Base-by-base conservation (phyloP, 345 rosid species). In the Leavenworthia alabamica region DNA sequence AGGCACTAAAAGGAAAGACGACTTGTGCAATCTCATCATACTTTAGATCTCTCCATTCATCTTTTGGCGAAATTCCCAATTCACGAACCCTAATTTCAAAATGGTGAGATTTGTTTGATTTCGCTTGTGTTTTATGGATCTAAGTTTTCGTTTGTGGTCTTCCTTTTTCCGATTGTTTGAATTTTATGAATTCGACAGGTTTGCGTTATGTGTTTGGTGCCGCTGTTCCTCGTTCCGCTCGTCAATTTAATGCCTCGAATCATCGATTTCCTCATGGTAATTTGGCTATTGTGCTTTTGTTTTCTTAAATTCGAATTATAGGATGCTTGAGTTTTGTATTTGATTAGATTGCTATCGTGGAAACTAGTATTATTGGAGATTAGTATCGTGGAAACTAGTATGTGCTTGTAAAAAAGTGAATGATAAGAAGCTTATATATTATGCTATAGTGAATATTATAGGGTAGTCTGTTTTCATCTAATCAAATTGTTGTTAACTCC, bases 221-320 rank as follows among this genome's bases (percentile, higher is more conserved):
- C 97, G 8, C 82, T 93, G 73, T 93, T 93, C 83, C 80, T 93
- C 40, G 64, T 93, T 71, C 96, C 99, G n/a, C 78, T 89, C 79
- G 73, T 93, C 77, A 93, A 85, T 60, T 7, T 84, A 35, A 56
- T 93, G 66, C 99, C 97, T 22, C 57, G 84, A 1, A 82, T 93
- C 63, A 75, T 93, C 50, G 22, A 80, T 80, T 78, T 33, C 20
- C 40, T 93, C 58, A 64, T 85, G 94, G 99, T 89, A 73, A 76
- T 9, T 9, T n/a, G 20, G 35, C 12, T n/a, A n/a, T 48, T 60
- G 0, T 41, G 6, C 1, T 8, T 16, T 27, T 0, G 14, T 53
- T 53, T 36, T 14, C 13, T 4, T 40, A 20, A 26, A 22, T 22
- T 49, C 28, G 2, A 60, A 9, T 10, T 23, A 10, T 58, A 5